Percentiles rank a stretch among this genome's conserved stretches.
These are phyloP conservation scores for Phycomyces blakesleeanus DNA, from an alignment of 192 early-diverging fungal genomes.

Conservation along the genomic window DNA sequence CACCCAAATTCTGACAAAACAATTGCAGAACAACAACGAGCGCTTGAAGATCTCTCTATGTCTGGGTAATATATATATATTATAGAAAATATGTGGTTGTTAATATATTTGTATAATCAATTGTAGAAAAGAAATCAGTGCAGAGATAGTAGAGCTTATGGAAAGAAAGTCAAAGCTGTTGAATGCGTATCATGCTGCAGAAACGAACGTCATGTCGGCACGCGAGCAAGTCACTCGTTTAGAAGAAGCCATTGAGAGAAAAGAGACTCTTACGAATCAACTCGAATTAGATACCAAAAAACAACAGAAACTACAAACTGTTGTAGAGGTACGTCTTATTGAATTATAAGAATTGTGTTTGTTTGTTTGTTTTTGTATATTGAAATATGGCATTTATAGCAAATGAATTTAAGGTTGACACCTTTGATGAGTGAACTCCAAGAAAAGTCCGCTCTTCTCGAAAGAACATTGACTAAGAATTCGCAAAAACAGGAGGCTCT, in stretches of 20 bases:
- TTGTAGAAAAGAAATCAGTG: not conserved
- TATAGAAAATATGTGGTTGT: too few relatives aligned
- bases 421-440: not conserved
- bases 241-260: not conserved
- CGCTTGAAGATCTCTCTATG: slow-evolving; percentile 45
- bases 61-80: slow-evolving; percentile 45
- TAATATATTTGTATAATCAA: not conserved
- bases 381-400: too few relatives aligned
- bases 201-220: not conserved
- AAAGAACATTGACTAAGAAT: not conserved
- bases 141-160: not conserved
- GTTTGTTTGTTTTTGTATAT: too few relatives aligned
- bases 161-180: not conserved
- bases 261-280: not conserved
- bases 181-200: not conserved
- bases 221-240: not conserved
- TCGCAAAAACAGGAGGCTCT: not conserved
- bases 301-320: too few relatives aligned
- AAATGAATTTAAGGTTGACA: too few relatives aligned
- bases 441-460: not conserved
- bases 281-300: not conserved
- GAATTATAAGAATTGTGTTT: too few relatives aligned
- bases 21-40: slow-evolving; percentile 61
- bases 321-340: too few relatives aligned
- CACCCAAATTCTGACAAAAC: slow-evolving; percentile 61